A percentile compares a stretch with the other conserved stretches of the same genome.
Evolutionary conservation across 73 alveolate species (phyloP).

Genomic region (Stentor coeruleus): DNA sequence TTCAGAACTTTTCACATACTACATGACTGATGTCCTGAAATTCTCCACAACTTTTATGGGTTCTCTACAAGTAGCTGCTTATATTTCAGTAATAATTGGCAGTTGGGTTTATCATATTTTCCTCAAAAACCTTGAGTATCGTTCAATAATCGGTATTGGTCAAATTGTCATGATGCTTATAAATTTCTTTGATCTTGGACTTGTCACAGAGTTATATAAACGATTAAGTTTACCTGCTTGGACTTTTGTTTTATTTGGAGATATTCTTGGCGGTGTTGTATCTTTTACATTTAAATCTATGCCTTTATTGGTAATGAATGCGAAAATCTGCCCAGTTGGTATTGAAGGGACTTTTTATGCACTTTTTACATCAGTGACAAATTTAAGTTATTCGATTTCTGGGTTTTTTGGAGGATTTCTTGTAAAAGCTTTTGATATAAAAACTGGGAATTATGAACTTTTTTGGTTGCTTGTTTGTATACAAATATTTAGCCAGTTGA

Average conservation of each 20-base stretch:
- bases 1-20: neutral
- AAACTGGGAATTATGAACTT: neutral
- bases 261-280: neutral
- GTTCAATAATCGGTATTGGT: neutral
- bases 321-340: conserved; percentile 14
- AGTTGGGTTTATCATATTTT: neutral
- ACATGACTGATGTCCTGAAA: neutral
- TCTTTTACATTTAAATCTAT: neutral
- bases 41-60: neutral
- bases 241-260: conserved; percentile 15
- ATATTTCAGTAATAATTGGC: neutral
- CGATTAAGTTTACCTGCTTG: neutral
- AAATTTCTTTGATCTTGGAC: neutral
- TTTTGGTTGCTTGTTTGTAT: neutral
- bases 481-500: neutral
- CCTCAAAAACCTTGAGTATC: neutral
- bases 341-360: conserved; percentile 5
- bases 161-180: no score
- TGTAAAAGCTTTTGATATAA: neutral
- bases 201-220: neutral
- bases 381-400: neutral
- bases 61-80: neutral
- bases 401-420: conserved; percentile 11
- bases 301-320: conserved; percentile 12
- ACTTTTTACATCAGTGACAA: neutral